phyloP scores from a whole-genome alignment of 2,329 filamentous ascomycete species.

The Emmonsia crescens region DNA sequence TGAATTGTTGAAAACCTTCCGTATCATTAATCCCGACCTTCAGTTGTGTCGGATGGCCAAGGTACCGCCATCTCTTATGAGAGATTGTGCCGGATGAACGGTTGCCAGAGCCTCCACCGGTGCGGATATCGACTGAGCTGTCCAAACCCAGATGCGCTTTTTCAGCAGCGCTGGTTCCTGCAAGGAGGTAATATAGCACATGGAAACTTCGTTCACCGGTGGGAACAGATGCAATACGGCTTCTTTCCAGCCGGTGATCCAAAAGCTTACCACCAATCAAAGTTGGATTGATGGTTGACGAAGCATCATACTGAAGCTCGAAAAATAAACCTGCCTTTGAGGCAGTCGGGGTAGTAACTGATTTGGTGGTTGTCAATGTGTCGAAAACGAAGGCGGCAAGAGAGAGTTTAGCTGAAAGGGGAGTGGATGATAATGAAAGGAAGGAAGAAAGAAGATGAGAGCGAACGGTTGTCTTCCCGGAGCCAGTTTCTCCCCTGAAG shows the following conservation, averaged over 20 bases:
- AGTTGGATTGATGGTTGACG: slow-evolving; percentile 70
- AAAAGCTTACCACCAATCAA: slow-evolving; percentile 90
- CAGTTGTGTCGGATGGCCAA: slow-evolving; percentile 91
- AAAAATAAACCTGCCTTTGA: slow-evolving; percentile 94
- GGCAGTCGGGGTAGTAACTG: slow-evolving; percentile 84
- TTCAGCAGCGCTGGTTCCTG: slow-evolving; percentile 82
- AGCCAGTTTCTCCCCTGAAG: slow-evolving; percentile 79
- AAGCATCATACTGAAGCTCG: slow-evolving; percentile 92
- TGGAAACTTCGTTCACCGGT: slow-evolving; percentile 97
- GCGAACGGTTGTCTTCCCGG: slow-evolving; percentile 90
- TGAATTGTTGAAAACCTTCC: slow-evolving; percentile 95
- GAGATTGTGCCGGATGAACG: slow-evolving; percentile 42
- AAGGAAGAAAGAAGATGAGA: slow-evolving; percentile 79
- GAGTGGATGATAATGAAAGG: slow-evolving; percentile 81
- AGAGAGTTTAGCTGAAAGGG: slow-evolving; percentile 84
- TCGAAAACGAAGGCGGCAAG: slow-evolving; percentile 94
- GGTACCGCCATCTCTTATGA: slow-evolving; percentile 88
- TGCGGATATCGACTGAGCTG: slow-evolving; percentile 29
- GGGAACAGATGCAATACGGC: slow-evolving; percentile 80
- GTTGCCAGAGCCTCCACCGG: slow-evolving; percentile 34
- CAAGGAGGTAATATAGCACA: slow-evolving; percentile 85
- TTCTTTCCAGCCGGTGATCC: slow-evolving; percentile 85
- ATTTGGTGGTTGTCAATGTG: slow-evolving; percentile 92
- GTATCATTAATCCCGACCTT: slow-evolving; percentile 95
- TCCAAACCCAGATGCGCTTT: slow-evolving; percentile 71